Evolutionary conservation across 1,284 basidiomycete genomes (phyloP).

Genomic region (Cerrena zonata): DNA sequence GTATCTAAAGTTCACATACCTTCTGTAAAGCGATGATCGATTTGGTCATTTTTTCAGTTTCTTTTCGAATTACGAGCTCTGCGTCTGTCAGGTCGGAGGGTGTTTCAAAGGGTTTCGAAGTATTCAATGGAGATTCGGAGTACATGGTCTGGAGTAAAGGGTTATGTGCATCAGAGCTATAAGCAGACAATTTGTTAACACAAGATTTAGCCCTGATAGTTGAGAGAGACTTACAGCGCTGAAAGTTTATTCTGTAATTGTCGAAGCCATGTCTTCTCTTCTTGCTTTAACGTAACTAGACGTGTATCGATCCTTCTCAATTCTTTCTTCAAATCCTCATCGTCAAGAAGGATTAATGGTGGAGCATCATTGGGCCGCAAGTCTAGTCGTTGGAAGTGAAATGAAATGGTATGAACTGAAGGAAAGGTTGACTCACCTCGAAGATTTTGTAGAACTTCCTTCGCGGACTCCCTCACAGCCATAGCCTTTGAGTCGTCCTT

Average conservation of each 20-base stretch:
- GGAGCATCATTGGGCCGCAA: slow-evolving; percentile 4
- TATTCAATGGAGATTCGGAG: slow-evolving; percentile 21
- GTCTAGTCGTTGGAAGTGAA: slow-evolving; percentile 2
- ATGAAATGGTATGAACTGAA: not conserved
- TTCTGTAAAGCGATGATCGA: slow-evolving; percentile 17
- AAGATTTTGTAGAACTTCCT: slow-evolving; percentile 15
- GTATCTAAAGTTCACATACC: slow-evolving; percentile 7
- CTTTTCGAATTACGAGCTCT: slow-evolving; percentile 7
- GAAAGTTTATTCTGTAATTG: slow-evolving; percentile 2
- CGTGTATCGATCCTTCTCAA: slow-evolving; percentile 3
- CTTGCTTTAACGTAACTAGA: not conserved
- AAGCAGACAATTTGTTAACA: not conserved
- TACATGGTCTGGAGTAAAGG: slow-evolving; percentile 18
- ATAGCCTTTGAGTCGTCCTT: not conserved
- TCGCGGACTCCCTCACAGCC: too few relatives aligned
- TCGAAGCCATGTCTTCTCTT: slow-evolving; percentile 2
- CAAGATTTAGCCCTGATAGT: not conserved
- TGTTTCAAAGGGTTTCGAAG: slow-evolving; percentile 21
- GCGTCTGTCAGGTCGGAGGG: slow-evolving; percentile 6
- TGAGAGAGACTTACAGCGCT: slow-evolving; percentile 14
- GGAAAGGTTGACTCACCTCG: slow-evolving; percentile 9
- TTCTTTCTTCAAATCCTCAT: slow-evolving; percentile 16
- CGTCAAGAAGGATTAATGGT: slow-evolving; percentile 20
- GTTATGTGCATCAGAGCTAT: slow-evolving; percentile 11
- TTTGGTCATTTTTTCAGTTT: slow-evolving; percentile 11